These are phyloP conservation scores for Paxillus rubicundulus DNA, from an alignment of 768 basidiomycete genomes.

Conservation along the genomic window DNA sequence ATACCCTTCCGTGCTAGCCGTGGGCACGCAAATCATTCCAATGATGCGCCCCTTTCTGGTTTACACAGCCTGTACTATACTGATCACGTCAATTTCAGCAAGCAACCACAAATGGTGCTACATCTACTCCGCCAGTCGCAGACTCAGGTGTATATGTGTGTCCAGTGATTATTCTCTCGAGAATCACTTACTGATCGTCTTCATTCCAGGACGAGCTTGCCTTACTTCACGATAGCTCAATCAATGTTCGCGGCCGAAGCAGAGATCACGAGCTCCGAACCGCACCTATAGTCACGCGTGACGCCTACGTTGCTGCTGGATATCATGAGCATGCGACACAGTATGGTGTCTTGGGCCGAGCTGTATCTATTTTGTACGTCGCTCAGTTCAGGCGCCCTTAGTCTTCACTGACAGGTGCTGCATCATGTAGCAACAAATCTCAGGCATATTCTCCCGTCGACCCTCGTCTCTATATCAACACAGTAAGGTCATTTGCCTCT, in stretches of 20 bases:
- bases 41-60: neutral
- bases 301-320: conserved; percentile 41
- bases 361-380: conserved; percentile 45
- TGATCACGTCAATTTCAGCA: conserved; percentile 9
- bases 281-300: conserved; percentile 51
- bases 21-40: neutral
- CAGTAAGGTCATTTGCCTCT: conserved; percentile 37
- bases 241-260: conserved; percentile 21
- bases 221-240: conserved; percentile 27
- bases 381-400: neutral
- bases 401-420: neutral
- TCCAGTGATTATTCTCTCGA: neutral
- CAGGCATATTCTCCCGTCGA: conserved; percentile 37
- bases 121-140: neutral
- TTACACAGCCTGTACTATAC: neutral
- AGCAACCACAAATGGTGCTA: neutral
- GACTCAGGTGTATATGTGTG: conserved; percentile 24
- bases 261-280: conserved; percentile 37
- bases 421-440: conserved; percentile 31
- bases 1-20: neutral
- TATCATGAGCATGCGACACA: conserved; percentile 41
- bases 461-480: conserved; percentile 63
- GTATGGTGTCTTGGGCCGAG: conserved; percentile 61
- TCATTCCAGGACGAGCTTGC: conserved; percentile 29
- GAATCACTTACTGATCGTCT: neutral